Evolutionary conservation across 495 filamentous ascomycete genomes (phyloP).

Genomic region (Aspergillus mulundensis): DNA sequence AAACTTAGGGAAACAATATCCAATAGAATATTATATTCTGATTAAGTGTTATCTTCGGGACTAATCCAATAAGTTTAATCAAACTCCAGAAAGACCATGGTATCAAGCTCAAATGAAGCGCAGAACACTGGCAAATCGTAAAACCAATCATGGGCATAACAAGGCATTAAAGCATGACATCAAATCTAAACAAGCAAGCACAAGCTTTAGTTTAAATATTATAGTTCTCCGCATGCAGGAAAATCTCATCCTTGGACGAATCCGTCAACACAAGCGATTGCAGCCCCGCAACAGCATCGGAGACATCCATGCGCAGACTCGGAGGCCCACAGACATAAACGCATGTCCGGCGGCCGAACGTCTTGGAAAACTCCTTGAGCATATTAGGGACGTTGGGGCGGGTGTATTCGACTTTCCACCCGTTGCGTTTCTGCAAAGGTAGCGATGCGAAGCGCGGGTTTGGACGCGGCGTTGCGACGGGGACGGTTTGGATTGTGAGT

Average conservation of each 20-base stretch:
- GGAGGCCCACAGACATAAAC: conserved; percentile 93
- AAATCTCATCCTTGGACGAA: conserved; percentile 79
- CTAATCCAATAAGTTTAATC: background rate
- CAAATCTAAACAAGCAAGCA: no score
- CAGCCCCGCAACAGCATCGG: conserved; percentile 73
- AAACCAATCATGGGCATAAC: background rate
- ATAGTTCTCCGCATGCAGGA: conserved; percentile 93
- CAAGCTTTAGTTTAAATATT: conserved; percentile 54
- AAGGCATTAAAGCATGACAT: no score
- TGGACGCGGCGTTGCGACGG: conserved; percentile 3
- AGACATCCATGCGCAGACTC: conserved; percentile 80
- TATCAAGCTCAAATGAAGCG: conserved; percentile 4
- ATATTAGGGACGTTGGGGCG: conserved; percentile 82
- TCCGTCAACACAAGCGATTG: conserved; percentile 79
- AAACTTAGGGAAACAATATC: no score
- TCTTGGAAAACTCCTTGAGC: conserved; percentile 72
- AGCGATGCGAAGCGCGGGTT: conserved; percentile 83
- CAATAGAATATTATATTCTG: no score
- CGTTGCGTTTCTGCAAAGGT: conserved; percentile 64
- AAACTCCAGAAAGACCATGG: conserved; percentile 7
- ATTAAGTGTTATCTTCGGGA: no score
- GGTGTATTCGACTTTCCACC: conserved; percentile 91
- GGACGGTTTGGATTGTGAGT: conserved; percentile 13
- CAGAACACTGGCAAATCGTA: no score
- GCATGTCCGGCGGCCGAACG: conserved; percentile 78